Conservation (phyloP, 345 rosid species). For the Eucalyptus sp. region DNA sequence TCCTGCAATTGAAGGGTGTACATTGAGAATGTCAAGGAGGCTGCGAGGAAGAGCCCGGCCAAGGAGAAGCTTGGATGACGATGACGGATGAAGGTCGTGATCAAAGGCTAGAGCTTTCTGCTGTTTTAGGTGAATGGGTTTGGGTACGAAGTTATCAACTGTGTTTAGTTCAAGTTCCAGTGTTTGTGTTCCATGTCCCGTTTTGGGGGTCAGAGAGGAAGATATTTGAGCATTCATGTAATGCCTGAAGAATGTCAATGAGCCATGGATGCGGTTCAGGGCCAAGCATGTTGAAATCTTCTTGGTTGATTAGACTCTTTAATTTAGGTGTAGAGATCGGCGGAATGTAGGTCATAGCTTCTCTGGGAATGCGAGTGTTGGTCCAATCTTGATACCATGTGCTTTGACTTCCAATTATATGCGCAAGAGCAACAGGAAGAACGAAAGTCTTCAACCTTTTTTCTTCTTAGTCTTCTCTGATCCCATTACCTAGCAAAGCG, state of each 20-base stretch:
- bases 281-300: too few species aligned
- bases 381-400: not conserved
- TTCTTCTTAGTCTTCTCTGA: not conserved
- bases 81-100: not conserved
- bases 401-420: not conserved
- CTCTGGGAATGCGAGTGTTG: not conserved
- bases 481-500: not conserved
- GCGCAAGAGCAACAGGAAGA: not conserved
- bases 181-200: not conserved
- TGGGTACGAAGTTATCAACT: too few species aligned
- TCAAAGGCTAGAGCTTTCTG: not conserved
- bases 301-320: too few species aligned
- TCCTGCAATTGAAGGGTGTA: slow-evolving; percentile 79
- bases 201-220: too few species aligned
- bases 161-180: not conserved
- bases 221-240: too few species aligned
- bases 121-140: not conserved
- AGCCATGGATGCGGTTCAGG: too few species aligned
- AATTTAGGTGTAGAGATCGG: too few species aligned
- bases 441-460: not conserved
- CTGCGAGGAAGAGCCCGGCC: slow-evolving; percentile 42
- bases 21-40: slow-evolving; percentile 74
- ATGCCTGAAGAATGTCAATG: too few species aligned
- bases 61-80: slow-evolving; percentile 69
- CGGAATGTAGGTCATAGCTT: not conserved